Evolutionary conservation across 768 basidiomycete genomes (phyloP).

Genomic region (Hirschioporus abietinus): DNA sequence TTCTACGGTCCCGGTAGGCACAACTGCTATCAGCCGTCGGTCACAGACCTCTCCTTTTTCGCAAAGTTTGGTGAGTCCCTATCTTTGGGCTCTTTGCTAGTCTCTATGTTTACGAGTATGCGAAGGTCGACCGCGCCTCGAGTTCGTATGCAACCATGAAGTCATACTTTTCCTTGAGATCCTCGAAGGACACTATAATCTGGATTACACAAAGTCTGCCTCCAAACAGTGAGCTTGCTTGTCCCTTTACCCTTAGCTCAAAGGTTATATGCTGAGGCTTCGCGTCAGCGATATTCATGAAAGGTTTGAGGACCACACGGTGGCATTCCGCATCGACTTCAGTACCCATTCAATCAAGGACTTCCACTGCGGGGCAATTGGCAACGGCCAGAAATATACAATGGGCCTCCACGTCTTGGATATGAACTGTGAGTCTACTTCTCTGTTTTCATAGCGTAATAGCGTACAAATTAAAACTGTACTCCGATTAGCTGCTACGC

Average conservation of each 20-base stretch:
- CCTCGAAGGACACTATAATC: constrained; percentile 19
- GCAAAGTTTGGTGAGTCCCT: constrained; percentile 11
- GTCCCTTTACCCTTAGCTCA: background rate
- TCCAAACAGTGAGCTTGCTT: background rate
- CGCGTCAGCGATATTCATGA: constrained; percentile 1
- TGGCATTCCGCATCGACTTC: constrained; percentile 22
- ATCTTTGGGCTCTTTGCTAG: too few relatives aligned
- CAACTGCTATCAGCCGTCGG: constrained; percentile 5
- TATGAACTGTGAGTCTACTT: background rate
- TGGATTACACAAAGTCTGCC: constrained; percentile 15
- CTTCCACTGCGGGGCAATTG: constrained; percentile 12
- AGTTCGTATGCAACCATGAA: constrained; percentile 30
- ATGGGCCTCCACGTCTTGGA: constrained; percentile 1
- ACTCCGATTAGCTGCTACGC: background rate
- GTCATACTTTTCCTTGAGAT: constrained; percentile 22
- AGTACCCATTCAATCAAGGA: constrained; percentile 14
- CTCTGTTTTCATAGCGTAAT: background rate
- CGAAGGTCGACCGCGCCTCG: constrained; percentile 16
- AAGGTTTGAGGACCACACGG: constrained; percentile 1
- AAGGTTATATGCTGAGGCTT: too few relatives aligned
- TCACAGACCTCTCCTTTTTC: constrained; percentile 12
- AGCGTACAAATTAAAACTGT: background rate
- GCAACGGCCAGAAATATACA: constrained; percentile 10
- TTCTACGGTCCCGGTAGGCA: constrained; percentile 11
- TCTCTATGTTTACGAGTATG: too few relatives aligned